Evolutionary conservation across 306 rosid species (phyloP).

Genomic region (Prunus armeniaca): DNA sequence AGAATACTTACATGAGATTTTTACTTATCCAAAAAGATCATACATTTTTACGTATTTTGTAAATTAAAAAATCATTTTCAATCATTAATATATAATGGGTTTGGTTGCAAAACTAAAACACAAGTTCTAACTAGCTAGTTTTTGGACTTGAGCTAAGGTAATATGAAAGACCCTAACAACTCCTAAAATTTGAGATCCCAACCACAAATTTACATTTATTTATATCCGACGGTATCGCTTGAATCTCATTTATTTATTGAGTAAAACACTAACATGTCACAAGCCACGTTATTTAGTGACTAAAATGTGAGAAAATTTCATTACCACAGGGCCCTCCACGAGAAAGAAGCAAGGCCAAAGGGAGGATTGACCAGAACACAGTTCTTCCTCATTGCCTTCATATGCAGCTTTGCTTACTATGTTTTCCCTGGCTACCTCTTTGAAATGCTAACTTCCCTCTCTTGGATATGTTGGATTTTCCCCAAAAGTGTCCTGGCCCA

Average conservation of each 20-base stretch:
- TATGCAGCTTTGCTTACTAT: slow-evolving; percentile 86
- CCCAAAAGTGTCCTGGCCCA: slow-evolving; percentile 67
- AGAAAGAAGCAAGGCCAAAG: slow-evolving; percentile 57
- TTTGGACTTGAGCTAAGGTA: no score
- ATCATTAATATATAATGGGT: no score
- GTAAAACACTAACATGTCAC: neutral
- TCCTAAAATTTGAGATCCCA: neutral
- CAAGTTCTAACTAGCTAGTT: no score
- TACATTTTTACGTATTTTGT: no score
- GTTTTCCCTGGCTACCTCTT: slow-evolving; percentile 80
- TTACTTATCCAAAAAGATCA: no score
- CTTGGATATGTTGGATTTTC: slow-evolving; percentile 86
- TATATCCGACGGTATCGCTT: neutral
- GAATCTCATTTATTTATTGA: neutral
- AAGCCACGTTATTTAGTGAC: neutral
- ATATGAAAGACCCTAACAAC: no score
- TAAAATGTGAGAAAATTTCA: neutral
- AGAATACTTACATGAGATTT: no score
- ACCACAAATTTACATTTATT: neutral
- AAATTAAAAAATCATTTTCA: no score
- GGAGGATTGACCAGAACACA: slow-evolving; percentile 69
- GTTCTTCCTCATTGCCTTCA: slow-evolving; percentile 74
- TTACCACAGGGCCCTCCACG: slow-evolving; percentile 68
- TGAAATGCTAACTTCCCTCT: slow-evolving; percentile 73
- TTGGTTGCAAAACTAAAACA: no score